These are phyloP conservation scores for Ceratocystis smalleyi DNA, from an alignment of 2,329 filamentous ascomycete species.

Conservation along the genomic window DNA sequence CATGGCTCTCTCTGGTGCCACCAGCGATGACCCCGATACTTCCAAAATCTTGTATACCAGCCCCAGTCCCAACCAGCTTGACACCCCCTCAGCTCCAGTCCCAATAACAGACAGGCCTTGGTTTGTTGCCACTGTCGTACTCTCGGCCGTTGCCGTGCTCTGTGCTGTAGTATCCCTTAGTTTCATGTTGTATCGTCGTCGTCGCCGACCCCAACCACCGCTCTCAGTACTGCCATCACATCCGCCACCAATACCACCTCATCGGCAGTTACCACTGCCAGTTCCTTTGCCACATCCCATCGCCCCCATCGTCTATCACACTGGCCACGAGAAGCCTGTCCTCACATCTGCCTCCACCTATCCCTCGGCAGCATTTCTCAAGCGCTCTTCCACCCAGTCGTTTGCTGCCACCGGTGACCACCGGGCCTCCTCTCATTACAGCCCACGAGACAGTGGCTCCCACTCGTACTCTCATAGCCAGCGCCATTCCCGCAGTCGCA, in stretches of 20 bases:
- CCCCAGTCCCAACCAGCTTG: background rate
- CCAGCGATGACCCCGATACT: background rate
- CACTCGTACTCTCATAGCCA: constrained; percentile 3
- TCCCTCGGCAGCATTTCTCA: constrained; percentile 7
- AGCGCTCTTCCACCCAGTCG: constrained; percentile 5
- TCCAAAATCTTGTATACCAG: background rate
- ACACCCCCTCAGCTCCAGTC: background rate
- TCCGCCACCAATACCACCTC: background rate
- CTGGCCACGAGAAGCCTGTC: constrained; percentile 2
- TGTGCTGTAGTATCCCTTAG: constrained; percentile 2
- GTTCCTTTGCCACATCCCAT: background rate
- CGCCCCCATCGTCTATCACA: too few relatives aligned
- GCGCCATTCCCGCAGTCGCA: background rate
- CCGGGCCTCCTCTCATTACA: background rate
- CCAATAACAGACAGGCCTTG: constrained; percentile 13
- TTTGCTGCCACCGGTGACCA: background rate
- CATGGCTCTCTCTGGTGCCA: background rate
- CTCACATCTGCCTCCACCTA: background rate
- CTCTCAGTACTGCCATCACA: background rate
- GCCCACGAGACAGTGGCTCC: background rate
- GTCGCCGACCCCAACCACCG: constrained; percentile 2
- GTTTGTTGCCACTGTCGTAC: constrained; percentile 14
- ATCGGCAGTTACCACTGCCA: background rate
- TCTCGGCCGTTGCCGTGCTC: constrained; percentile 10
- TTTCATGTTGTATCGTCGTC: constrained; percentile 11